Percentiles rank a stretch among this genome's conserved stretches.
phyloP scores from a whole-genome alignment of 2,329 filamentous ascomycete species.

The Colletotrichum horii region DNA sequence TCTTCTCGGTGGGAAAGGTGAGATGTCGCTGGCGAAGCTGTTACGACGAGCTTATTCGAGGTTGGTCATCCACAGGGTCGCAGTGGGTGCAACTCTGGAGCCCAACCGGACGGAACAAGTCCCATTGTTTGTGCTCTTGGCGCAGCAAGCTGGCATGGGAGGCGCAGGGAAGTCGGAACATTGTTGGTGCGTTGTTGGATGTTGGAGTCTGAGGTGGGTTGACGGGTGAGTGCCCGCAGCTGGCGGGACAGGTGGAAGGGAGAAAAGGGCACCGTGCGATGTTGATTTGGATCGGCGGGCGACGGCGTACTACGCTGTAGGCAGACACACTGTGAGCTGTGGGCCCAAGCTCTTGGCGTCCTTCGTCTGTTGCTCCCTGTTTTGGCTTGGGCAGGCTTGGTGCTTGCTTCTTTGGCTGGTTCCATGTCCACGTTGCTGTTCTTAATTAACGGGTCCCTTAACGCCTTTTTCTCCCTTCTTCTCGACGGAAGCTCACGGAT shows the following conservation, averaged over 20 bases:
- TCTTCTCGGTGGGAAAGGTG: neutral
- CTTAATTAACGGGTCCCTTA: neutral
- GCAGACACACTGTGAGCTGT: neutral
- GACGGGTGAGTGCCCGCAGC: neutral
- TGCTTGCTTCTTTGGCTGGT: neutral
- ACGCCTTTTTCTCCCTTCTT: neutral
- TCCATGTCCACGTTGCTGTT: neutral
- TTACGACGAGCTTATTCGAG: slow-evolving; percentile 11
- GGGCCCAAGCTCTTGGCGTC: neutral
- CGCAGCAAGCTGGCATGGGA: neutral
- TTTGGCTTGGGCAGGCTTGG: neutral
- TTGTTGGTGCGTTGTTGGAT: neutral
- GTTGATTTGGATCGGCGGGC: neutral
- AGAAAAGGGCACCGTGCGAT: neutral
- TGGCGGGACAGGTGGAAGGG: neutral
- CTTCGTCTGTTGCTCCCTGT: neutral
- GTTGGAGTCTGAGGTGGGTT: neutral
- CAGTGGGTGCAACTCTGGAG: slow-evolving; percentile 7
- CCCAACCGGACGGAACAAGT: slow-evolving; percentile 6
- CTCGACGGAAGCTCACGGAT: neutral
- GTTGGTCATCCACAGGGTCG: neutral
- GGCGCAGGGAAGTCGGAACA: neutral
- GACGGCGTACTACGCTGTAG: neutral
- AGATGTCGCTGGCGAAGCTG: neutral
- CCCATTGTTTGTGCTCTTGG: neutral